Percentiles rank a stretch among this genome's conserved stretches.
Conservation (phyloP, 1,284 basidiomycete species). For the Austroboletus novae-zelandiae region DNA sequence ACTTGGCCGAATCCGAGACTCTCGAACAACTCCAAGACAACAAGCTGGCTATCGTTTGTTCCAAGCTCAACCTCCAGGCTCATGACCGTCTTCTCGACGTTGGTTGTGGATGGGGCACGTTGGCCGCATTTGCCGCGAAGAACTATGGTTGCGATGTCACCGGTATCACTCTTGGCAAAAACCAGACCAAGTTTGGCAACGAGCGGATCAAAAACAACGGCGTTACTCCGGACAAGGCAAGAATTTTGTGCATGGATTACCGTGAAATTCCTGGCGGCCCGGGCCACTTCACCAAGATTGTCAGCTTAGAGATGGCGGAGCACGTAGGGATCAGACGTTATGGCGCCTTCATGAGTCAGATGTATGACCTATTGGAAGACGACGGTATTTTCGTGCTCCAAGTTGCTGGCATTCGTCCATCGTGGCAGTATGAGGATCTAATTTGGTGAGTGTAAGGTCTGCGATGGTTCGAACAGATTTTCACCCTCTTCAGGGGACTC, state of each 20-base stretch:
- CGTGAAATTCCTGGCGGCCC: constrained; percentile 84
- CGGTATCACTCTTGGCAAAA: constrained; percentile 89
- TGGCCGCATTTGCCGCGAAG: constrained; percentile 93
- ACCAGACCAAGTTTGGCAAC: constrained; percentile 93
- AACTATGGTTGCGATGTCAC: constrained; percentile 96
- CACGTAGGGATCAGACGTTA: constrained; percentile 97
- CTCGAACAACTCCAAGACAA: constrained; percentile 98
- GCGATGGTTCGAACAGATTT: background rate
- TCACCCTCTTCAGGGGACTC: constrained; percentile 54
- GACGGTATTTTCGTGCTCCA: constrained; percentile 95
- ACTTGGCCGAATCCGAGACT: constrained; percentile 76
- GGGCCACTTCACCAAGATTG: constrained; percentile 91
- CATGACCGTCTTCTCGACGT: constrained; percentile 87
- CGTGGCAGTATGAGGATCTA: constrained; percentile 98
- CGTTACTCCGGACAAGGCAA: constrained; percentile 72
- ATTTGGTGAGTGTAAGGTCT: constrained; percentile 64
- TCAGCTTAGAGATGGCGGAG: constrained; percentile 98
- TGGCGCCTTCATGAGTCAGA: constrained; percentile 82
- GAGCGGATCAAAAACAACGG: constrained; percentile 85
- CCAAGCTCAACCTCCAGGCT: constrained; percentile 87
- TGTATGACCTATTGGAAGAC: constrained; percentile 93
- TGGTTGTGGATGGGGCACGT: constrained; percentile 98
- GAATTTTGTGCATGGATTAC: constrained; percentile 94
- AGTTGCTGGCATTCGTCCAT: constrained; percentile 90
- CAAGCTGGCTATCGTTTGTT: constrained; percentile 94